Evolutionary conservation across 1,284 basidiomycete genomes (phyloP).

Genomic region (Sporisorium sorghi): DNA sequence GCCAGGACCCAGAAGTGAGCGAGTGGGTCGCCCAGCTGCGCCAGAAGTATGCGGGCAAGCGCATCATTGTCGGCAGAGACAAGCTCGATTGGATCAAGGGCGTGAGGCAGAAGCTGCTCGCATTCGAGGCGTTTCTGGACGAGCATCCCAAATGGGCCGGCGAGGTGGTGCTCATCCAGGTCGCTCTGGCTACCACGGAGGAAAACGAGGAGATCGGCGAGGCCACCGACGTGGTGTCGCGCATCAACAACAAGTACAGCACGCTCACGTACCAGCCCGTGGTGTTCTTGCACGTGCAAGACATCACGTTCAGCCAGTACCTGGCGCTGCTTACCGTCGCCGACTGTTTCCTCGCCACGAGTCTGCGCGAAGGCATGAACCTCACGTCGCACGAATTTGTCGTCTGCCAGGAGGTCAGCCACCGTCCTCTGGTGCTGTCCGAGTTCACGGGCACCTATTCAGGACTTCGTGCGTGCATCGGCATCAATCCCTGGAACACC

Average conservation of each 20-base stretch:
- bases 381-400: slow-evolving; percentile 85
- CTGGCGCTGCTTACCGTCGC: slow-evolving; percentile 83
- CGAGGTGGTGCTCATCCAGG: slow-evolving; percentile 85
- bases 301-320: slow-evolving; percentile 86
- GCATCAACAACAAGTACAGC: slow-evolving; percentile 84
- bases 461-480: slow-evolving; percentile 85
- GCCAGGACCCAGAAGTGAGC: slow-evolving; percentile 80
- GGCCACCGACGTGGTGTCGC: slow-evolving; percentile 81
- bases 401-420: slow-evolving; percentile 73
- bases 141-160: slow-evolving; percentile 81
- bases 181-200: slow-evolving; percentile 84
- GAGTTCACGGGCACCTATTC: slow-evolving; percentile 88
- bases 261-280: slow-evolving; percentile 87
- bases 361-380: slow-evolving; percentile 88
- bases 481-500: slow-evolving; percentile 76
- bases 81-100: slow-evolving; percentile 89
- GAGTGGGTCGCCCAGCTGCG: slow-evolving; percentile 83
- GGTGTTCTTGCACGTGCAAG: slow-evolving; percentile 86
- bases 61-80: slow-evolving; percentile 85
- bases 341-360: slow-evolving; percentile 87
- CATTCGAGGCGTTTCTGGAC: slow-evolving; percentile 85
- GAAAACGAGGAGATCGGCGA: slow-evolving; percentile 80
- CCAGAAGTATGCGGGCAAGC: slow-evolving; percentile 84
- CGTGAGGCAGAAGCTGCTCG: slow-evolving; percentile 82
- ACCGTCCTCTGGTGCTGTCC: slow-evolving; percentile 78